A percentile compares a stretch with the other conserved stretches of the same genome.
Conservation (phyloP, 257 asterid genomes). For the Misopates orontium region DNA sequence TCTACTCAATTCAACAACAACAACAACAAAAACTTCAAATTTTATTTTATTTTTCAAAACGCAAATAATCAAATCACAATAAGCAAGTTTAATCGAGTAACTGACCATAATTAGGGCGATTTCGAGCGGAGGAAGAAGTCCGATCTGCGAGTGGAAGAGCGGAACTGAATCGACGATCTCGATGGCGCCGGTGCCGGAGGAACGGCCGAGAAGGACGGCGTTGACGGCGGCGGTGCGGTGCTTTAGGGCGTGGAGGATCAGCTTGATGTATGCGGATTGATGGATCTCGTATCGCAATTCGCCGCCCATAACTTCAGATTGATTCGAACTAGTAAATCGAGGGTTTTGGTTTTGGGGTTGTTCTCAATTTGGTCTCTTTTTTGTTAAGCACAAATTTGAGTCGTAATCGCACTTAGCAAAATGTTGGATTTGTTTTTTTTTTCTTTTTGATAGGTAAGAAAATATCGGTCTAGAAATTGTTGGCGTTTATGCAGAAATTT, state of each 20-base stretch:
- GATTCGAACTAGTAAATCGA: slow-evolving; percentile 23
- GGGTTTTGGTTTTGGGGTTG: too few relatives aligned
- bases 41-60: neutral
- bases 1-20: slow-evolving; percentile 38
- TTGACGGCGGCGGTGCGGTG: slow-evolving; percentile 87
- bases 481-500: too few relatives aligned
- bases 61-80: too few relatives aligned
- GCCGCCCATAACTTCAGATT: slow-evolving; percentile 59
- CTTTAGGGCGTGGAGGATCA: slow-evolving; percentile 85
- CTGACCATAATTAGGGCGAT: slow-evolving; percentile 85
- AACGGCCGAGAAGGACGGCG: slow-evolving; percentile 84
- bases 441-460: too few relatives aligned
- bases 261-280: slow-evolving; percentile 87
- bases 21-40: slow-evolving; percentile 17
- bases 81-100: neutral
- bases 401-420: too few relatives aligned
- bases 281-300: slow-evolving; percentile 79
- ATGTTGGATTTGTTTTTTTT: too few relatives aligned
- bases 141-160: slow-evolving; percentile 93
- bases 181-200: slow-evolving; percentile 48
- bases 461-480: too few relatives aligned
- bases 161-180: slow-evolving; percentile 89
- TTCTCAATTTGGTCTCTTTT: too few relatives aligned
- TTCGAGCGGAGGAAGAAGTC: slow-evolving; percentile 88
- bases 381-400: too few relatives aligned